These are phyloP conservation scores for Liquidambar formosana DNA, from an alignment of 164 flowering plant species.

Conservation along the genomic window DNA sequence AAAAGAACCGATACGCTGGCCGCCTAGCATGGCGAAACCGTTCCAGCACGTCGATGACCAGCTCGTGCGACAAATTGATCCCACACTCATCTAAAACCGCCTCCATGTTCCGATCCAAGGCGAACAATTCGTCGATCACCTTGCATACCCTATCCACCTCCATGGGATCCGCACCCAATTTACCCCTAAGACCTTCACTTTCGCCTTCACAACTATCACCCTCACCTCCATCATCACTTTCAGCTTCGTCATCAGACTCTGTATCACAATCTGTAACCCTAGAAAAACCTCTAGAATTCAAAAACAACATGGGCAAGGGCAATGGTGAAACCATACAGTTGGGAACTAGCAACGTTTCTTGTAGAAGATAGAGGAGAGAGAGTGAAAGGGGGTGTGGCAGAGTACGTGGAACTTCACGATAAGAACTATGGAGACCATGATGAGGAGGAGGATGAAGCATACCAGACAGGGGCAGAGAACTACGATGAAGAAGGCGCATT, in stretches of 20 bases:
- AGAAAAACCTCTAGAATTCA: constrained; percentile 33
- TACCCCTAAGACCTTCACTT: constrained; percentile 2
- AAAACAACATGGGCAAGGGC: constrained; percentile 6
- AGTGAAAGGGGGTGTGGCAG: constrained; percentile 70
- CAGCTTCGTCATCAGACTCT: constrained; percentile 24
- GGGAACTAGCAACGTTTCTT: constrained; percentile 44
- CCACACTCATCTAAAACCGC: constrained; percentile 78
- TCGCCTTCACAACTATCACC: constrained; percentile 15
- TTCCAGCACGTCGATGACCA: constrained; percentile 66
- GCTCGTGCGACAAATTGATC: constrained; percentile 52
- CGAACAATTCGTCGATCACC: constrained; percentile 84
- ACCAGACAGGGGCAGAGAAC: constrained; percentile 81
- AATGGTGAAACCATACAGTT: background rate
- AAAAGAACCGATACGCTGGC: constrained; percentile 82
- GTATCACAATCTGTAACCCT: constrained; percentile 15
- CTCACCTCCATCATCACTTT: constrained; percentile 12
- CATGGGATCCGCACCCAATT: constrained; percentile 39
- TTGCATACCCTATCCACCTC: constrained; percentile 74
- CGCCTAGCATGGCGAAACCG: constrained; percentile 69
- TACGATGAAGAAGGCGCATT: constrained; percentile 49
- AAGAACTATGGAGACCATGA: constrained; percentile 57
- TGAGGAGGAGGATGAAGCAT: constrained; percentile 53
- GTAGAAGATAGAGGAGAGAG: constrained; percentile 47
- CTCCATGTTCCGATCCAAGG: constrained; percentile 81
- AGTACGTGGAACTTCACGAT: constrained; percentile 59